Evolutionary conservation across 768 basidiomycete species (phyloP).

Genomic region (Solioccasus polychromus): DNA sequence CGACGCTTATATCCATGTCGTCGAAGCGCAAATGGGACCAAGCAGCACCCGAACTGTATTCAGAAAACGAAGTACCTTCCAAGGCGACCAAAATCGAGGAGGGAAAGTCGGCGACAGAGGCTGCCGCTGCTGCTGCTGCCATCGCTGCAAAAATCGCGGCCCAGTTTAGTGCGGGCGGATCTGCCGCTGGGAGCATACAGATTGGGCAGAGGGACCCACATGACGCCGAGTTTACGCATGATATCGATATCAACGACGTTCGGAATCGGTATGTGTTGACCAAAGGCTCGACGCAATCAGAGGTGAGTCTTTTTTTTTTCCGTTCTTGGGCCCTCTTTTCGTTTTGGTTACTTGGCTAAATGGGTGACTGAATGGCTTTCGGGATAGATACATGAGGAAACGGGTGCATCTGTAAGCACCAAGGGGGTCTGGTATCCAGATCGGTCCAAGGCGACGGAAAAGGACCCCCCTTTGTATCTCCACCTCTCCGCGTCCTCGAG

Average conservation of each 20-base stretch:
- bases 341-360: neutral
- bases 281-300: slow-evolving; percentile 86
- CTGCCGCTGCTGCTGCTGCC: slow-evolving; percentile 74
- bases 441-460: slow-evolving; percentile 83
- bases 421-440: slow-evolving; percentile 98
- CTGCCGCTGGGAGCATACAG: slow-evolving; percentile 38
- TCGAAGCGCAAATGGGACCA: slow-evolving; percentile 86
- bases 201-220: slow-evolving; percentile 58
- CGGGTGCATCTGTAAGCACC: slow-evolving; percentile 88
- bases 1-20: slow-evolving; percentile 41
- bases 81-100: slow-evolving; percentile 49
- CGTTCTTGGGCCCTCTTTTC: neutral
- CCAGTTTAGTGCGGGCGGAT: slow-evolving; percentile 57
- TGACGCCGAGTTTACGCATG: slow-evolving; percentile 80
- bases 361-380: slow-evolving; percentile 8
- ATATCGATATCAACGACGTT: slow-evolving; percentile 96
- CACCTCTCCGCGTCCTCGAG: slow-evolving; percentile 80
- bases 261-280: slow-evolving; percentile 94
- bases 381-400: slow-evolving; percentile 84
- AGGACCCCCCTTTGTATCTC: slow-evolving; percentile 90
- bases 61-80: slow-evolving; percentile 41
- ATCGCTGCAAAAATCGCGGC: slow-evolving; percentile 96
- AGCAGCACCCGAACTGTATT: slow-evolving; percentile 42
- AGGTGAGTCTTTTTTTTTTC: slow-evolving; percentile 51
- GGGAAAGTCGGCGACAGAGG: slow-evolving; percentile 51